These are phyloP conservation scores for Niveomyces coronatus DNA, from an alignment of 2,329 filamentous ascomycete genomes.

Conservation along the genomic window DNA sequence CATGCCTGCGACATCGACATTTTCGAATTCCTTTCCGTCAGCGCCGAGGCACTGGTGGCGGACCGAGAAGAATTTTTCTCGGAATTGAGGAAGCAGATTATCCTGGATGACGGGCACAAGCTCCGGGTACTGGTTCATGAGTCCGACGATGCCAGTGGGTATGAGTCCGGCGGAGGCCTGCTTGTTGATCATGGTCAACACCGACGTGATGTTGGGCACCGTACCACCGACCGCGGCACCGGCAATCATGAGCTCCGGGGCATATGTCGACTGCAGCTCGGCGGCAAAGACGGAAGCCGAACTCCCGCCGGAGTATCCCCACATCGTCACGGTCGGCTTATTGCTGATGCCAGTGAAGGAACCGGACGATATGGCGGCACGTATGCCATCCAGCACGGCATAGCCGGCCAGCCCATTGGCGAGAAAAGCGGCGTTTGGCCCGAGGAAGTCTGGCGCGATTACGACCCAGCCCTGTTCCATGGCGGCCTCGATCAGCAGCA, in stretches of 20 bases:
- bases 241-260: constrained; percentile 16
- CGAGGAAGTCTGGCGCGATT: constrained; percentile 36
- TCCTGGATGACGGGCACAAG: constrained; percentile 10
- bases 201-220: constrained; percentile 13
- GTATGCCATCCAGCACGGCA: constrained; percentile 32
- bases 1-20: constrained; percentile 29
- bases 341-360: constrained; percentile 20
- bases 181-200: constrained; percentile 13
- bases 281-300: constrained; percentile 16
- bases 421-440: constrained; percentile 31
- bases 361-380: constrained; percentile 25
- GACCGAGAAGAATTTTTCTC: constrained; percentile 19
- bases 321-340: constrained; percentile 30
- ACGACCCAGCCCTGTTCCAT: constrained; percentile 37
- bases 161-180: constrained; percentile 14
- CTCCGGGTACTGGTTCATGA: constrained; percentile 16
- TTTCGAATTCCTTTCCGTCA: constrained; percentile 17
- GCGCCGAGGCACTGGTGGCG: constrained; percentile 18
- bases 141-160: constrained; percentile 14
- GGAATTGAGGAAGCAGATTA: constrained; percentile 13
- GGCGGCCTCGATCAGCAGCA: constrained; percentile 15
- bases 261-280: constrained; percentile 17
- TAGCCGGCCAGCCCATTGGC: constrained; percentile 31
- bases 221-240: constrained; percentile 18
- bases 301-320: constrained; percentile 25